These are phyloP conservation scores for Canna indica DNA, from an alignment of 176 grass and related monocot genomes.

Conservation along the genomic window DNA sequence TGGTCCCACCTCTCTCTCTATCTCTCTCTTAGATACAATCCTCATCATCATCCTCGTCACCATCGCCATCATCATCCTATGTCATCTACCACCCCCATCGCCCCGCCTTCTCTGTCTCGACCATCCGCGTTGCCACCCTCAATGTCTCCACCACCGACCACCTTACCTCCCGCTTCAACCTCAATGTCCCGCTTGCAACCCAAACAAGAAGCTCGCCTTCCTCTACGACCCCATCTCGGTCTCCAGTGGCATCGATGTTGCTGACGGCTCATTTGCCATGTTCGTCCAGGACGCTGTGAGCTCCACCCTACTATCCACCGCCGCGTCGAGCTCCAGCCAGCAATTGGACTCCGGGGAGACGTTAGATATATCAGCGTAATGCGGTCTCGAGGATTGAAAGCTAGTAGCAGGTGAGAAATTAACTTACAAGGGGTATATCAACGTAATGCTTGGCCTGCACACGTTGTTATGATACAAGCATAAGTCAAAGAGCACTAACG, in stretches of 20 bases:
- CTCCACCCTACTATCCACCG: background rate
- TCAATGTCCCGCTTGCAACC: conserved; percentile 9
- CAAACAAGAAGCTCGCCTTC: conserved; percentile 17
- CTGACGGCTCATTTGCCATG: background rate
- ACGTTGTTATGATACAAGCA: too few species aligned
- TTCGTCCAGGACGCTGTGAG: conserved; percentile 3
- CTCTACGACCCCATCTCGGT: conserved; percentile 14
- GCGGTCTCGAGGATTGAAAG: too few species aligned
- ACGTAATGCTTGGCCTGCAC: too few species aligned
- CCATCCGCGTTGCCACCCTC: conserved; percentile 2
- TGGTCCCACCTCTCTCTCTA: too few species aligned
- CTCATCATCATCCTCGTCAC: conserved; percentile 8
- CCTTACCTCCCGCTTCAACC: conserved; percentile 1
- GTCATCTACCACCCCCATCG: conserved; percentile 5
- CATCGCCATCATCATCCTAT: conserved; percentile 3
- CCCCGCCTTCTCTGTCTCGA: conserved; percentile 5
- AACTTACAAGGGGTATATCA: too few species aligned
- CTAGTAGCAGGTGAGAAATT: too few species aligned
- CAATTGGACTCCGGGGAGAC: background rate
- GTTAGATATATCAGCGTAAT: too few species aligned
- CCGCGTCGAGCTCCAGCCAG: background rate
- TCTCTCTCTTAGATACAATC: too few species aligned
- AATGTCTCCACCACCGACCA: background rate
- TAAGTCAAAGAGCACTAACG: too few species aligned
- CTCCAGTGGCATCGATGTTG: conserved; percentile 2